Evolutionary conservation across 768 basidiomycete species (phyloP).

Genomic region (Austroboletus festivus): DNA sequence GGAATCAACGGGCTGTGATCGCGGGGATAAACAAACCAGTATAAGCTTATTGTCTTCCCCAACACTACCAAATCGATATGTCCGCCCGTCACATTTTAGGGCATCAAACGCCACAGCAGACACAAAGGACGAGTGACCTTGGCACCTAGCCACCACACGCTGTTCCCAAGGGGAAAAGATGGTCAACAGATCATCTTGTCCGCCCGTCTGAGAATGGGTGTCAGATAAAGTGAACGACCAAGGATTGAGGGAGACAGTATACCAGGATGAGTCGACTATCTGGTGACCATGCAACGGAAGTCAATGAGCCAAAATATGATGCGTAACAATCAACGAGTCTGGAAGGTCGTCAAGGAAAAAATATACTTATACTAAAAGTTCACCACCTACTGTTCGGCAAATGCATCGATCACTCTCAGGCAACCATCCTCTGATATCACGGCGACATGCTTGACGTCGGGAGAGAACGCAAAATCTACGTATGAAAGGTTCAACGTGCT

Average conservation of each 20-base stretch:
- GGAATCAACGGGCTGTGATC: not conserved
- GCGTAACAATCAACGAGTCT: slow-evolving; percentile 93
- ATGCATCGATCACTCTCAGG: slow-evolving; percentile 83
- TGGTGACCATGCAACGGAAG: slow-evolving; percentile 91
- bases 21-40: slow-evolving; percentile 48
- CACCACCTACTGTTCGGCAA: slow-evolving; percentile 72
- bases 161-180: slow-evolving; percentile 95
- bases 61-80: slow-evolving; percentile 93
- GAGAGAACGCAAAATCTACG: slow-evolving; percentile 87
- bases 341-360: slow-evolving; percentile 1
- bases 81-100: slow-evolving; percentile 81
- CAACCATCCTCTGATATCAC: slow-evolving; percentile 92
- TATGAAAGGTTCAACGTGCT: slow-evolving; percentile 1
- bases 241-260: slow-evolving; percentile 3
- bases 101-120: slow-evolving; percentile 88
- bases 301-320: slow-evolving; percentile 91
- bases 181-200: slow-evolving; percentile 94
- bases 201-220: slow-evolving; percentile 69
- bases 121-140: slow-evolving; percentile 95
- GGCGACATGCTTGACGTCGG: slow-evolving; percentile 87
- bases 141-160: slow-evolving; percentile 91
- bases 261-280: slow-evolving; percentile 92
- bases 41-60: slow-evolving; percentile 97
- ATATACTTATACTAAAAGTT: not conserved
- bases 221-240: not conserved